Evolutionary conservation across 1,139 yeast species (phyloP).

Genomic region (Hemisphaericaspora xylofermentans): DNA sequence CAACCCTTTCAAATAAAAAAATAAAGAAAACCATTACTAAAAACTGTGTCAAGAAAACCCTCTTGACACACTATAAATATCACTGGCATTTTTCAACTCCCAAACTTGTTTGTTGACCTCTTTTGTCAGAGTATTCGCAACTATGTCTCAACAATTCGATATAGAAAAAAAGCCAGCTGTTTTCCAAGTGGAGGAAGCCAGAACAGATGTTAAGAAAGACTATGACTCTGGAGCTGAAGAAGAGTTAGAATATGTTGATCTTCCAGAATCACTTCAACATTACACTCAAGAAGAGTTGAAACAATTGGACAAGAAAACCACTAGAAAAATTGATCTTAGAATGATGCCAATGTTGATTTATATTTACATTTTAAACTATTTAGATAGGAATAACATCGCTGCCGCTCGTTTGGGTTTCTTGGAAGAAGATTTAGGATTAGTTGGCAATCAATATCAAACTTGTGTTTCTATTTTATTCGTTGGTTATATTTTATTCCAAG

Average conservation of each 20-base stretch:
- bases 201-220: neutral
- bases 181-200: conserved; percentile 11
- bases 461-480: conserved; percentile 58
- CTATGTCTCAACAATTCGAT: neutral
- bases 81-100: neutral
- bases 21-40: too few relatives aligned
- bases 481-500: conserved; percentile 60
- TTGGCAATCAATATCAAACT: conserved; percentile 53
- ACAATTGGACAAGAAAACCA: conserved; percentile 38
- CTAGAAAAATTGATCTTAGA: conserved; percentile 50
- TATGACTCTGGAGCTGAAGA: conserved; percentile 9
- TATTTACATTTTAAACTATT: conserved; percentile 51
- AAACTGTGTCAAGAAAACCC: too few relatives aligned
- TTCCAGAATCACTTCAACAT: conserved; percentile 35
- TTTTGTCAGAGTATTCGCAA: neutral
- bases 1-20: neutral
- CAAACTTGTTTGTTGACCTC: neutral
- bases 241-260: conserved; percentile 13
- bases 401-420: conserved; percentile 61
- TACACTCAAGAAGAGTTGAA: conserved; percentile 37
- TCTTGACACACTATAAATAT: neutral
- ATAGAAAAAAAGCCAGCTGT: conserved; percentile 9
- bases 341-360: conserved; percentile 56
- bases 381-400: conserved; percentile 63
- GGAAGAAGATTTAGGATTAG: conserved; percentile 48